Percentiles rank a stretch among this genome's conserved stretches.
Evolutionary conservation across 441 rosid species (phyloP).

Genomic region (Arabidopsis hybrid): DNA sequence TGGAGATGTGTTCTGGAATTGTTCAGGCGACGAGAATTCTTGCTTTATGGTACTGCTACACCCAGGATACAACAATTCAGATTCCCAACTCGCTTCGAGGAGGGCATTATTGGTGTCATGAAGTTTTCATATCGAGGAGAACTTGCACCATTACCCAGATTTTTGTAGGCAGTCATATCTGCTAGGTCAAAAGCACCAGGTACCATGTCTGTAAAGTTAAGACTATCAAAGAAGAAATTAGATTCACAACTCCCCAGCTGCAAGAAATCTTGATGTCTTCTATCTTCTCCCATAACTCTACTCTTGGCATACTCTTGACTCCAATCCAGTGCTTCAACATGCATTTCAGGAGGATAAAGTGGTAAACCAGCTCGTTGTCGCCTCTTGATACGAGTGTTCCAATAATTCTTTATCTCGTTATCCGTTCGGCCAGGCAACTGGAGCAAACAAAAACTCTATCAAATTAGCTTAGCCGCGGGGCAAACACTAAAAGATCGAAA

Average conservation of each 20-base stretch:
- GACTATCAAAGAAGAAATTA: slow-evolving; percentile 71
- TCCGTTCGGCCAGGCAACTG: slow-evolving; percentile 99
- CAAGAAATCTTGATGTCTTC: slow-evolving; percentile 60
- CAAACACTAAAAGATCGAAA: not conserved
- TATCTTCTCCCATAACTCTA: slow-evolving; percentile 50
- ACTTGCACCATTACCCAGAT: slow-evolving; percentile 60
- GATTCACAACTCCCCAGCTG: slow-evolving; percentile 65
- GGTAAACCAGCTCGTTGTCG: slow-evolving; percentile 95
- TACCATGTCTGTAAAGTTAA: slow-evolving; percentile 54
- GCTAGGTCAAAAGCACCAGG: slow-evolving; percentile 65
- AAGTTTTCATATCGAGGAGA: slow-evolving; percentile 65
- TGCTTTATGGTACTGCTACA: slow-evolving; percentile 55
- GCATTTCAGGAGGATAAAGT: slow-evolving; percentile 88
- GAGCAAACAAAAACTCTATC: not conserved
- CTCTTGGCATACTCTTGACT: slow-evolving; percentile 53
- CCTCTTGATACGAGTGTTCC: slow-evolving; percentile 96
- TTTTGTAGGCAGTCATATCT: slow-evolving; percentile 56
- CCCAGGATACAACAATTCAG: slow-evolving; percentile 53
- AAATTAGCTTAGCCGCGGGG: not conserved
- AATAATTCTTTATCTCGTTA: slow-evolving; percentile 97
- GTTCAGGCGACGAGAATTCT: slow-evolving; percentile 60
- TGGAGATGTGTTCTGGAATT: slow-evolving; percentile 51
- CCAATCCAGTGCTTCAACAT: slow-evolving; percentile 65
- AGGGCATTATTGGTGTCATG: slow-evolving; percentile 52
- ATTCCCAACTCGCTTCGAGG: slow-evolving; percentile 74